Evolutionary conservation across 768 basidiomycete genomes (phyloP).

Genomic region (Lactarius tabidus): DNA sequence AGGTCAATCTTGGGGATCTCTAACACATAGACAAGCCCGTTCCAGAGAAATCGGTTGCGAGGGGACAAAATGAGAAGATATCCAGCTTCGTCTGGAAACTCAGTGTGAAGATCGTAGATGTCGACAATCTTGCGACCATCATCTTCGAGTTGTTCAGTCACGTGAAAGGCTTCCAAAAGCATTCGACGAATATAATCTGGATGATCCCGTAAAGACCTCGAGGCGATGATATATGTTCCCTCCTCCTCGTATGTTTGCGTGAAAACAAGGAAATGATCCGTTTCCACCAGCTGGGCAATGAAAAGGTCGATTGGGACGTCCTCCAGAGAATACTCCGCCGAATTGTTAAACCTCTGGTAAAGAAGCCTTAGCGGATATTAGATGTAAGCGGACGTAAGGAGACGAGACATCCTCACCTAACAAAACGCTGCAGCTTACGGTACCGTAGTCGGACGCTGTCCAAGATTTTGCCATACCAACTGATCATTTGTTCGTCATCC

Average conservation of each 20-base stretch:
- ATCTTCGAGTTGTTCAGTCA: conserved; percentile 53
- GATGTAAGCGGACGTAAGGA: conserved; percentile 9
- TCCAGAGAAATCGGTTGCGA: conserved; percentile 84
- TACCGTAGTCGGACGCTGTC: conserved; percentile 90
- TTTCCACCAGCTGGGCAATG: conserved; percentile 70
- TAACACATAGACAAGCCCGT: conserved; percentile 78
- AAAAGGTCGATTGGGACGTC: conserved; percentile 71
- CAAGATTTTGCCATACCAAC: conserved; percentile 90
- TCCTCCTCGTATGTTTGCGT: conserved; percentile 82
- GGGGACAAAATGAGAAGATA: conserved; percentile 90
- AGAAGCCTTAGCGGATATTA: conserved; percentile 44
- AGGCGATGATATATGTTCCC: conserved; percentile 89
- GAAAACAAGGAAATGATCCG: conserved; percentile 93
- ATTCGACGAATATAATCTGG: conserved; percentile 76
- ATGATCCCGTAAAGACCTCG: conserved; percentile 67
- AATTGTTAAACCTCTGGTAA: conserved; percentile 88
- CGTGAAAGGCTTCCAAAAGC: conserved; percentile 80
- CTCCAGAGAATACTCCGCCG: conserved; percentile 85
- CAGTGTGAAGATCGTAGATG: conserved; percentile 42
- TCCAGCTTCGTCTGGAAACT: conserved; percentile 54
- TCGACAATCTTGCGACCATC: conserved; percentile 49
- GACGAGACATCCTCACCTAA: conserved; percentile 49
- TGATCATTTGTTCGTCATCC: conserved; percentile 76
- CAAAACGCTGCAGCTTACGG: conserved; percentile 91
- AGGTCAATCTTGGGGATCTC: conserved; percentile 74